Conservation (phyloP, 192 early-diverging fungal genomes). For the Backusella australiensis region DNA sequence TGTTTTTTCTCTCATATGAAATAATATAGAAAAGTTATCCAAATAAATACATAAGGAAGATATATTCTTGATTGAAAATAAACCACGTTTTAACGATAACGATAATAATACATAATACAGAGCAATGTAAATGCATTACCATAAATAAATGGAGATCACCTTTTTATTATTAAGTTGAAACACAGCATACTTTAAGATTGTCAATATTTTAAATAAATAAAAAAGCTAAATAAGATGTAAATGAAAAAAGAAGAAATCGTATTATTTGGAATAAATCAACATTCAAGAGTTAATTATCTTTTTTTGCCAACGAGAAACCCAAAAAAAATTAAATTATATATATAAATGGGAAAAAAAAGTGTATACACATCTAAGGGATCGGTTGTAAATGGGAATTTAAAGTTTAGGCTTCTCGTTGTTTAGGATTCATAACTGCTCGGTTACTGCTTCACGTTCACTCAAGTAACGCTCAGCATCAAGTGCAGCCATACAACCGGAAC, state of each 20-base stretch:
- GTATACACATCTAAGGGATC: background rate
- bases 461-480: conserved; percentile 95
- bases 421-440: background rate
- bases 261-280: background rate
- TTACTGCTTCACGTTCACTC: conserved; percentile 50
- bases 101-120: no score
- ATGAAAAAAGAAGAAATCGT: background rate
- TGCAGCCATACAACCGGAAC: conserved; percentile 97
- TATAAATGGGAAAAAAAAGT: background rate
- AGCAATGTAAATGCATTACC: no score
- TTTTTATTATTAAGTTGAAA: background rate
- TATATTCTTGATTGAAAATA: no score
- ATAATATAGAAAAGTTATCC: no score
- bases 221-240: background rate
- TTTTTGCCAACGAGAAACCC: background rate
- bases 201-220: background rate
- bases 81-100: no score
- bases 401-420: conserved; percentile 8
- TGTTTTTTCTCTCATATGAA: no score
- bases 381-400: background rate
- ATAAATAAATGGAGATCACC: background rate
- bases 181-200: background rate
- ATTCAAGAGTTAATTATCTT: background rate
- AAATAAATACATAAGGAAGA: no score
- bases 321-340: background rate